These are phyloP conservation scores for Byssoonygena ceratinophila DNA, from an alignment of 2,329 filamentous ascomycete genomes.

Conservation along the genomic window DNA sequence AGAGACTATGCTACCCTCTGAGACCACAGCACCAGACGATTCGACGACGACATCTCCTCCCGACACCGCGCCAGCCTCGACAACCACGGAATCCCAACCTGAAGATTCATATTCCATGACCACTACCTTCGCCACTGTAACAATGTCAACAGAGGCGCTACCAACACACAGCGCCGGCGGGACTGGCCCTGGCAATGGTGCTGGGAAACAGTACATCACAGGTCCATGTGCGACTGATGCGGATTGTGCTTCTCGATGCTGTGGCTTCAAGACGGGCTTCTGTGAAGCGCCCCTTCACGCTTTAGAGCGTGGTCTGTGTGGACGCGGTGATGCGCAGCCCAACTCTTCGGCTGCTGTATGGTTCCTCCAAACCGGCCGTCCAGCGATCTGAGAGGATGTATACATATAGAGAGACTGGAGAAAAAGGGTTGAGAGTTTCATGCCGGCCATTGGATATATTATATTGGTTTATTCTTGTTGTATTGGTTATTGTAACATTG, in stretches of 20 bases:
- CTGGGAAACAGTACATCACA: conserved; percentile 22
- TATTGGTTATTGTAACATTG: too few relatives aligned
- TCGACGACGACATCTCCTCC: too few relatives aligned
- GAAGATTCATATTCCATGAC: too few relatives aligned
- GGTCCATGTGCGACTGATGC: conserved; percentile 21
- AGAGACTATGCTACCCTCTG: too few relatives aligned
- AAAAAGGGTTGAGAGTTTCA: background rate
- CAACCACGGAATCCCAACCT: too few relatives aligned
- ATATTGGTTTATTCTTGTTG: too few relatives aligned
- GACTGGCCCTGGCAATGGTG: background rate
- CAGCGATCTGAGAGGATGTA: background rate
- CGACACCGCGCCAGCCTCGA: too few relatives aligned
- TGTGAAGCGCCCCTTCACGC: conserved; percentile 19
- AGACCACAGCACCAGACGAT: too few relatives aligned
- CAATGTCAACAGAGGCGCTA: too few relatives aligned
- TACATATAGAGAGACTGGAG: background rate
- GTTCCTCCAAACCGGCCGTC: background rate
- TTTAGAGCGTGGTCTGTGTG: background rate
- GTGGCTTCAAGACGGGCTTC: conserved; percentile 26
- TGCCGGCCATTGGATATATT: too few relatives aligned
- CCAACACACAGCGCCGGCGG: background rate
- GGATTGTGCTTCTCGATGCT: conserved; percentile 23
- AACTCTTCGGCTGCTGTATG: background rate
- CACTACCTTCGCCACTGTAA: too few relatives aligned
- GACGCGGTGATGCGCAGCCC: background rate